These are phyloP conservation scores for Penicillium taxi DNA, from an alignment of 495 filamentous ascomycete genomes.

Conservation along the genomic window DNA sequence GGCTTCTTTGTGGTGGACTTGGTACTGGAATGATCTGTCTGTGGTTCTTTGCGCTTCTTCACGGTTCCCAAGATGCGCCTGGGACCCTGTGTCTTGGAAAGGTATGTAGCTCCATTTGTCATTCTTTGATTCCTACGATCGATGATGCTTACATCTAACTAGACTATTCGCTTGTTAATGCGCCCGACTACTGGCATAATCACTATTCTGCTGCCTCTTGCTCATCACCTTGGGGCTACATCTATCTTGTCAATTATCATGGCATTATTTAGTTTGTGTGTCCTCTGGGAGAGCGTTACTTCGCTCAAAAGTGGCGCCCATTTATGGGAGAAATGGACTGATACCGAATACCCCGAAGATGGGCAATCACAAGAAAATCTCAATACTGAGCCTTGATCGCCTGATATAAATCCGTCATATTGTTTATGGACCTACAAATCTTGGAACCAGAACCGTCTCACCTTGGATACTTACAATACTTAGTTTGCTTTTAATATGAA, in stretches of 20 bases:
- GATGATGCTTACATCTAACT: background rate
- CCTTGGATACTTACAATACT: no score
- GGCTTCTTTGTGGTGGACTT: conserved; percentile 33
- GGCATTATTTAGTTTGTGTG: conserved; percentile 25
- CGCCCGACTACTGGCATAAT: conserved; percentile 25
- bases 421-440: no score
- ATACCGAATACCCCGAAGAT: conserved; percentile 24
- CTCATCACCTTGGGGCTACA: conserved; percentile 20
- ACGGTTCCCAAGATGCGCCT: conserved; percentile 22
- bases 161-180: conserved; percentile 27
- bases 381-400: no score
- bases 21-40: conserved; percentile 31
- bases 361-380: background rate
- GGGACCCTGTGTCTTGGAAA: conserved; percentile 21
- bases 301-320: conserved; percentile 21
- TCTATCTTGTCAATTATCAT: conserved; percentile 26
- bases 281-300: conserved; percentile 29
- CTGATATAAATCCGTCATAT: no score
- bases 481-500: no score
- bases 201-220: conserved; percentile 23
- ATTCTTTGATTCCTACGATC: background rate
- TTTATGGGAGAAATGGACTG: conserved; percentile 28
- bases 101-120: no score
- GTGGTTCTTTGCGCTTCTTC: conserved; percentile 27
- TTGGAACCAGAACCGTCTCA: no score